Evolutionary conservation across 2,329 filamentous ascomycete genomes (phyloP), one percentile per base, ranked within the genome.

Genomic region (Colletotrichum sp.): DNA sequence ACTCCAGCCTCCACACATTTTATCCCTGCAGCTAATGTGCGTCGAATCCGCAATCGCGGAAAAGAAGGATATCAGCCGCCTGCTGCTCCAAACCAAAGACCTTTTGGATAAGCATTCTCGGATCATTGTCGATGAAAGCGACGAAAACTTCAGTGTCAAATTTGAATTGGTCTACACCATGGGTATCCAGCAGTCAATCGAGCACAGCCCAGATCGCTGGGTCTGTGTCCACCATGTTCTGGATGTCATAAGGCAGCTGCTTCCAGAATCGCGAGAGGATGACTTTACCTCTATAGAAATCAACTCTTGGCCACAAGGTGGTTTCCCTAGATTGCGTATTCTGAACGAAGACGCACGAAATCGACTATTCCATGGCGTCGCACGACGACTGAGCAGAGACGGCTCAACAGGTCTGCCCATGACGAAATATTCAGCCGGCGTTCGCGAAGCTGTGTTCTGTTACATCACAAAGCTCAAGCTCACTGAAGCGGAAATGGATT

Each of bases 131-230:
- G 92, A 94, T 72, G 92, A 94, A 81, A 92, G 90, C 52, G 93
- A 94, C 64, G 91, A 94, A 72, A 91, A 90, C 70, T 90, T 94
- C 59, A 90, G 87, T 59, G 86, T 89, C 6, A 90, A 89, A 63
- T 93, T 92, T 52, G 91, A 94, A 78, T 81, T 94, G 0, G 85
- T 94, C 2, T 94, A 94, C 73, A 93, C 92, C 0, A 89, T 93
- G 78, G 92, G 92, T 0, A 76, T 80, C 0, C 90, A 92, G 73
- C 79, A 81, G 2, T 78, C 87, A 0, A 84, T 93, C 0, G 89
- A 93, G 7, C 83, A 88, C 13, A 87, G 87, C 62, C 90, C 90
- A 0, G 81, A 89, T 3, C 84, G 93, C 6, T 95, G 92, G 93
- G 78, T 79, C 0, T 77, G 90, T 0, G 87, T 92, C 2, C 89